Evolutionary conservation across 768 basidiomycete species (phyloP).

Genomic region (Boletus edulis): DNA sequence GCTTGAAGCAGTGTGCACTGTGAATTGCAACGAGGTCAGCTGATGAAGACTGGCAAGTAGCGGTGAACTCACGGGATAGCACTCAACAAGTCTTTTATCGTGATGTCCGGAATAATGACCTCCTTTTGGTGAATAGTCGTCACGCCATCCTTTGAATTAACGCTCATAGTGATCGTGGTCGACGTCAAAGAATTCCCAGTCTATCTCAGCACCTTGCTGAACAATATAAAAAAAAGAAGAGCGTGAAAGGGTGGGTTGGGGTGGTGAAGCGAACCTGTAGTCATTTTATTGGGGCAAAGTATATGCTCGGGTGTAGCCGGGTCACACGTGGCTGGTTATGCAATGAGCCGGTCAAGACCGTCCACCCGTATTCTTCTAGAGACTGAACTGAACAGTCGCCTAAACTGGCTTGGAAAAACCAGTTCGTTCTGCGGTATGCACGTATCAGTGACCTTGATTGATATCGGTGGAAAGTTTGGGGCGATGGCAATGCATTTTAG

Average conservation of each 20-base stretch:
- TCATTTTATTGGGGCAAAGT: slow-evolving; percentile 30
- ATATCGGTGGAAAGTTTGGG: background rate
- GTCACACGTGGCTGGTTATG: slow-evolving; percentile 21
- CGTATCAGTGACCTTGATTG: no score
- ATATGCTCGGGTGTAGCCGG: slow-evolving; percentile 22
- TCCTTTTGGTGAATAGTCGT: slow-evolving; percentile 52
- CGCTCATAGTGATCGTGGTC: slow-evolving; percentile 21
- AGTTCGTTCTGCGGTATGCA: no score
- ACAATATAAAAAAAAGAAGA: background rate
- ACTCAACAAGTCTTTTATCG: slow-evolving; percentile 82
- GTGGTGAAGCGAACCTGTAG: background rate
- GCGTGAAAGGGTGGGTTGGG: background rate
- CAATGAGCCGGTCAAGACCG: no score
- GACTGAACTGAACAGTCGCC: no score
- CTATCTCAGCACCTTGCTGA: slow-evolving; percentile 2
- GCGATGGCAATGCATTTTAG: background rate
- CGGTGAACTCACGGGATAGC: slow-evolving; percentile 69
- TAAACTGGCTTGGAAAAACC: no score
- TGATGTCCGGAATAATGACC: slow-evolving; percentile 75
- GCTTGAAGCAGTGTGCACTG: slow-evolving; percentile 86
- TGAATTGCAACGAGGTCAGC: background rate
- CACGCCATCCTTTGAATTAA: slow-evolving; percentile 11
- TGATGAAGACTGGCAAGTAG: slow-evolving; percentile 1
- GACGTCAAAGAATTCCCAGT: slow-evolving; percentile 1
- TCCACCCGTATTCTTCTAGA: no score